Evolutionary conservation across 2,329 filamentous ascomycete species (phyloP).

Genomic region (Epichloe scottii): DNA sequence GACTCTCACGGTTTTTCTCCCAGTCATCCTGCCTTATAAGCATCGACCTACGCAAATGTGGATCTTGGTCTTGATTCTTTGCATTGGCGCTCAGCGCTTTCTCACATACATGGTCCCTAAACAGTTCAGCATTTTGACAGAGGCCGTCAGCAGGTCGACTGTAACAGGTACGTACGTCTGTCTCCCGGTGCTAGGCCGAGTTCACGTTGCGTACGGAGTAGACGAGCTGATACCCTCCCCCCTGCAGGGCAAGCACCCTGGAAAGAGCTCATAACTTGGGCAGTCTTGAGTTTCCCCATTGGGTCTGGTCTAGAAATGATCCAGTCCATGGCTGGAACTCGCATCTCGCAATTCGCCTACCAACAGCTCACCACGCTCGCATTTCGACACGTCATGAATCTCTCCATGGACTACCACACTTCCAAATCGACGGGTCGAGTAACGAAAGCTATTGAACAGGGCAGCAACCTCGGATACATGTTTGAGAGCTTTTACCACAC

Average conservation of each 20-base stretch:
- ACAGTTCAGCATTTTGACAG: slow-evolving; percentile 15
- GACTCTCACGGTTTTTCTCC: slow-evolving; percentile 14
- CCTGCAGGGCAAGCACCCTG: slow-evolving; percentile 5
- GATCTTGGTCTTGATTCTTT: slow-evolving; percentile 11
- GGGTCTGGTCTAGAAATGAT: slow-evolving; percentile 1
- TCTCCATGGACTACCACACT: slow-evolving; percentile 58
- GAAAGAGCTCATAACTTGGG: slow-evolving; percentile 6
- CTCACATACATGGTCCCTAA: slow-evolving; percentile 14
- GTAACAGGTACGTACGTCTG: slow-evolving; percentile 10
- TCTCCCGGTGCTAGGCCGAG: background rate
- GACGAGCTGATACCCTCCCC: background rate
- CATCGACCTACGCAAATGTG: slow-evolving; percentile 15
- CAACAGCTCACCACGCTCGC: slow-evolving; percentile 39
- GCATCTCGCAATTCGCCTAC: slow-evolving; percentile 23
- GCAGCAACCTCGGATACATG: slow-evolving; percentile 42
- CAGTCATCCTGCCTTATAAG: slow-evolving; percentile 14
- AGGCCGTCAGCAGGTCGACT: slow-evolving; percentile 5
- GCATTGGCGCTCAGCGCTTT: slow-evolving; percentile 10
- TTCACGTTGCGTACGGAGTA: no score
- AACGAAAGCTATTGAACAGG: slow-evolving; percentile 48
- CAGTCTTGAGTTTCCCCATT: slow-evolving; percentile 9
- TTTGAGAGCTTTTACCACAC: slow-evolving; percentile 34
- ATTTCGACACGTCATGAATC: slow-evolving; percentile 52
- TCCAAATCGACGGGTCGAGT: slow-evolving; percentile 49
- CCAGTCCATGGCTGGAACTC: slow-evolving; percentile 10